Percentiles rank a stretch among this genome's conserved stretches.
Evolutionary conservation across 345 rosid species (phyloP).

Genomic region (Citrus hindsii): DNA sequence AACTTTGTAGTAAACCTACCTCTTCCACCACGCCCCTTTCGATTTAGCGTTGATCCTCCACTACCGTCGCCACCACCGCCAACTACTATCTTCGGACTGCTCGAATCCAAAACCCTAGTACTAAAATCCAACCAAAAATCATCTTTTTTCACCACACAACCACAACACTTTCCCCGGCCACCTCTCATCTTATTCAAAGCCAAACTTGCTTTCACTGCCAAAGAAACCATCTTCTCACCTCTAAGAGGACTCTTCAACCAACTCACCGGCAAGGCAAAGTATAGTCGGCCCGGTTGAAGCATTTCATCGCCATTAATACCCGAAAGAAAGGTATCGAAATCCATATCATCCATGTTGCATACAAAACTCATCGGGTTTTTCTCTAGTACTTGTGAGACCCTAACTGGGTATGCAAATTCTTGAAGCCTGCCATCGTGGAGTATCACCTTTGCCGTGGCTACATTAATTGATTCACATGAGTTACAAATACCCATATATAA

Average conservation of each 20-base stretch:
- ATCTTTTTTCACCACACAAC: constrained; percentile 9
- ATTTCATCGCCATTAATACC: constrained; percentile 37
- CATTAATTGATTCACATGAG: constrained; percentile 39
- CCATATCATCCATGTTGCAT: constrained; percentile 56
- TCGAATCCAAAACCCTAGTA: neutral
- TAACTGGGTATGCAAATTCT: constrained; percentile 52
- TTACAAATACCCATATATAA: constrained; percentile 46
- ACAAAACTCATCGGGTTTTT: constrained; percentile 36
- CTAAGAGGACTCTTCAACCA: constrained; percentile 29
- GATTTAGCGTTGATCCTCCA: neutral
- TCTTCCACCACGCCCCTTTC: neutral
- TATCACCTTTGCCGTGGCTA: constrained; percentile 50
- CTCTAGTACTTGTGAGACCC: constrained; percentile 41
- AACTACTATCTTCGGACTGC: neutral
- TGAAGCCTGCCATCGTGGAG: constrained; percentile 54
- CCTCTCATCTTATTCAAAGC: constrained; percentile 28
- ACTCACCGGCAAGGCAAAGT: constrained; percentile 47
- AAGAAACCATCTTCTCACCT: constrained; percentile 49
- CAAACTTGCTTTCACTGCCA: constrained; percentile 57
- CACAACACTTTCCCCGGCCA: neutral
- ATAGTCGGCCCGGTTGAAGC: constrained; percentile 46
- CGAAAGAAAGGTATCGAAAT: constrained; percentile 33
- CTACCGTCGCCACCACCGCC: neutral
- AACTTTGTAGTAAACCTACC: constrained; percentile 8
- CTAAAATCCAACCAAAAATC: constrained; percentile 10